Evolutionary conservation across 1,139 yeast species (phyloP).

Genomic region (Suhomyces kunorum): DNA sequence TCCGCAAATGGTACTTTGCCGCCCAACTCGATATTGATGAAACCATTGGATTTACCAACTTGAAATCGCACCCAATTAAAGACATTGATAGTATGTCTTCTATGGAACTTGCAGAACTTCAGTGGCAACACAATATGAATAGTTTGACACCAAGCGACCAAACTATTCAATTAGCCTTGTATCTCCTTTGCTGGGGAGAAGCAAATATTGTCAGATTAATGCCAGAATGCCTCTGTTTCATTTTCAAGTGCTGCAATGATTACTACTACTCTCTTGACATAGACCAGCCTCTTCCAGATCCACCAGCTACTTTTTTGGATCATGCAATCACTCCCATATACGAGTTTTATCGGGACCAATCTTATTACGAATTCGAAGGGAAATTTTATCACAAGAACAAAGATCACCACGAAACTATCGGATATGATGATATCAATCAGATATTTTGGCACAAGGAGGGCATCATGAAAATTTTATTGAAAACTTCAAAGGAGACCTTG

Average conservation of each 20-base stretch:
- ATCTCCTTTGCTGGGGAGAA: constrained; percentile 47
- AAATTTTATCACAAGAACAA: constrained; percentile 50
- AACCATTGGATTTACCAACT: constrained; percentile 36
- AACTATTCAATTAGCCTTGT: constrained; percentile 34
- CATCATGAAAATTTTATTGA: constrained; percentile 47
- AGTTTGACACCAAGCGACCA: constrained; percentile 23
- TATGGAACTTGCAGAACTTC: constrained; percentile 52
- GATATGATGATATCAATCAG: constrained; percentile 87
- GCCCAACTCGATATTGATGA: constrained; percentile 35
- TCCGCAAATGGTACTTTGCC: constrained; percentile 94
- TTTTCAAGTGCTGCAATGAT: constrained; percentile 36
- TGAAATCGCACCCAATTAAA: constrained; percentile 17
- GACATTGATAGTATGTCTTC: neutral
- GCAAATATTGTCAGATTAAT: constrained; percentile 44
- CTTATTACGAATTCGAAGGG: constrained; percentile 38
- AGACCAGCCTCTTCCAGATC: constrained; percentile 24
- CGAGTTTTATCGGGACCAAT: constrained; percentile 45
- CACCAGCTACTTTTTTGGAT: constrained; percentile 49
- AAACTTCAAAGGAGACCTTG: constrained; percentile 39
- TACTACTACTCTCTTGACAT: constrained; percentile 17
- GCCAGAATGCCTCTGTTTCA: constrained; percentile 46
- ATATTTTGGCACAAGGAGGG: constrained; percentile 79
- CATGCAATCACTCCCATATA: constrained; percentile 77
- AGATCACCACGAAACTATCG: constrained; percentile 73
- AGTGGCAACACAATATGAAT: constrained; percentile 29